phyloP scores from a whole-genome alignment of 495 filamentous ascomycete species.

The Paragyromitra xinjiangensis region DNA sequence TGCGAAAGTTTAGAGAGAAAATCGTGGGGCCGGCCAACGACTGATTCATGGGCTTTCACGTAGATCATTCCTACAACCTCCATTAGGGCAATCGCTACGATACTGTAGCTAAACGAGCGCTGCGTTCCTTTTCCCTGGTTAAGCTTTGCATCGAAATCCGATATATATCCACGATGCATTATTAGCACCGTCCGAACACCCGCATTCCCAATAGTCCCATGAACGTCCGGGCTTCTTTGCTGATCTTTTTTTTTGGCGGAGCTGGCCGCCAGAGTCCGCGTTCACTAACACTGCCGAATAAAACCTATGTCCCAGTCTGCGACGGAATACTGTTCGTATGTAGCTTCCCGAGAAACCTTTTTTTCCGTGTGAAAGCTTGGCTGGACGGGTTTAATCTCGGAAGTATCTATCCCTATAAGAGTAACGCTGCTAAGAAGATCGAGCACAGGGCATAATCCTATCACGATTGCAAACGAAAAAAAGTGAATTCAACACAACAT shows the following conservation, averaged over 20 bases:
- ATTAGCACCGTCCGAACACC: slow-evolving; percentile 5
- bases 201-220: background rate
- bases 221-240: slow-evolving; percentile 2
- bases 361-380: background rate
- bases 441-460: slow-evolving; percentile 37
- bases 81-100: background rate
- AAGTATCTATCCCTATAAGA: slow-evolving; percentile 20
- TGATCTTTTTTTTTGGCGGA: slow-evolving; percentile 2
- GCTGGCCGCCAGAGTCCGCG: background rate
- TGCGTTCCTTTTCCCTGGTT: background rate
- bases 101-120: background rate
- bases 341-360: slow-evolving; percentile 15
- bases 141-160: background rate
- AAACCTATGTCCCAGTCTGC: background rate
- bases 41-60: slow-evolving; percentile 3
- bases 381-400: slow-evolving; percentile 16
- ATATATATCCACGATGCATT: slow-evolving; percentile 3
- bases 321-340: slow-evolving; percentile 22
- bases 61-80: slow-evolving; percentile 9
- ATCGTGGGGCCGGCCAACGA: background rate
- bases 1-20: background rate
- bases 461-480: slow-evolving; percentile 23
- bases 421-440: slow-evolving; percentile 13
- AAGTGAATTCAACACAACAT: slow-evolving; percentile 3
- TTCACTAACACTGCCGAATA: slow-evolving; percentile 3